Evolutionary conservation across 2,329 filamentous ascomycete genomes (phyloP), one percentile per base, ranked within the genome.

Genomic region (Anthostomella pinea): DNA sequence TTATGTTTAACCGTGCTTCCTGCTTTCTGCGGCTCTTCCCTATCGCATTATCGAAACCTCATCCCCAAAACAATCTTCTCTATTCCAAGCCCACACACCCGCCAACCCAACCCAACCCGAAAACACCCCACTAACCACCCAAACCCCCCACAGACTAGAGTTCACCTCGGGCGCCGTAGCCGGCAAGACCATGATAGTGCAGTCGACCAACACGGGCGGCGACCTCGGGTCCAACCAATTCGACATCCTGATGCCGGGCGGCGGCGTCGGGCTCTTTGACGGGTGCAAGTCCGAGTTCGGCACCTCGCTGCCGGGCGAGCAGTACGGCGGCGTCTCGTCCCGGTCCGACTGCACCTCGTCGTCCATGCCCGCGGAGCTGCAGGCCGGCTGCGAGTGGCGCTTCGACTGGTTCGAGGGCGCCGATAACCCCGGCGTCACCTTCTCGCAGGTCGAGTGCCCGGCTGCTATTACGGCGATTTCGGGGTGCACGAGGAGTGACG

Each of bases 151-250:
- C 35, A 56, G 52, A 35, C 42, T 56, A 10, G 33, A 41, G 22
- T 66, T 66, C 41, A 65, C 63, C 1, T 58, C 53, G 33, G 67
- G 67, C 4, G 54, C 68, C 3, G 63, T 75, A 13, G 52, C 59
- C 15, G 73, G 73, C 25, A 78, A 79, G 60, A 69, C 65, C 32
- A 74, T 78, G 69, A 66, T 79, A 35, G 67, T 79, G 9, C 75
- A 79, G 47, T 67, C 71, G 13, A 77, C 73, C 4, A 79, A 79
- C 53, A 78, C 73, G 3, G 75, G 73, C 23, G 64, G 63, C 21
- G 73, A 77, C 54, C 60, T 77, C 3, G 65, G 63, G 21, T 46
- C 51, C 17, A 74, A 74, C 48, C 73, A 77, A 27, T 77, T 77
- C 52, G 72, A 76, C 57, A 44, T 77, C 15, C 34, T 66, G 54